Conservation (phyloP, 805 yeast species). For the Myxozyma vanderwaltii region DNA sequence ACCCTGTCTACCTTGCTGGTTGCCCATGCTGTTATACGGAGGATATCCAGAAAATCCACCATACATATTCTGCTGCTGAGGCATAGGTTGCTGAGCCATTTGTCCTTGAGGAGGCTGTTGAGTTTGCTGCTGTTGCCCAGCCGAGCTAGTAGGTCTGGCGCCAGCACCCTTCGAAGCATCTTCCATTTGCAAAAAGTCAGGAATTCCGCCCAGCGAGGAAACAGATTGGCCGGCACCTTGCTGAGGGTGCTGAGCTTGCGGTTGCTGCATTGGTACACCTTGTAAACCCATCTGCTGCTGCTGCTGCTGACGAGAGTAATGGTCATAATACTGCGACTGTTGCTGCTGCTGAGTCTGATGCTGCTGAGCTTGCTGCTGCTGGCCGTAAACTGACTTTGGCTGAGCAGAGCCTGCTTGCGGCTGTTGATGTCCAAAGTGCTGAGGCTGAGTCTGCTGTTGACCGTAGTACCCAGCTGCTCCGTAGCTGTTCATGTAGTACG, state of each 20-base stretch:
- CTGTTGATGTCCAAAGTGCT: constrained; percentile 22
- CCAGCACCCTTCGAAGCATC: constrained; percentile 26
- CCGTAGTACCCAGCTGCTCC: constrained; percentile 31
- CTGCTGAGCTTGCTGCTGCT: constrained; percentile 31
- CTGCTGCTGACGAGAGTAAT: constrained; percentile 22
- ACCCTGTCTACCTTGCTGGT: constrained; percentile 32
- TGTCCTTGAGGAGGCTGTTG: constrained; percentile 23
- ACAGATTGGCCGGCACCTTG: constrained; percentile 18
- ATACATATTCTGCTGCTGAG: constrained; percentile 31
- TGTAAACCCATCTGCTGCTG: constrained; percentile 12
- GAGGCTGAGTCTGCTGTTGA: constrained; percentile 33
- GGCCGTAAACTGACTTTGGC: constrained; percentile 31
- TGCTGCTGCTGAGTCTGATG: constrained; percentile 20
- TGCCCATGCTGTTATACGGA: constrained; percentile 28
- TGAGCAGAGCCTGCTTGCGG: constrained; percentile 6
- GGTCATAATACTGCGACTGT: constrained; percentile 19
- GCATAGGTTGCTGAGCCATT: constrained; percentile 9
- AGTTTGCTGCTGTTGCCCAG: constrained; percentile 21
- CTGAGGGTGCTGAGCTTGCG: constrained; percentile 18
- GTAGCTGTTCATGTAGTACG: constrained; percentile 35
- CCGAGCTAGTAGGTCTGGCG: constrained; percentile 20
- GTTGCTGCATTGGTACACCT: constrained; percentile 5
- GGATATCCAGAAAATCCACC: constrained; percentile 32
- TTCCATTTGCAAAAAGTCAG: constrained; percentile 34
- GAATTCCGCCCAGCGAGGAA: constrained; percentile 33